Evolutionary conservation across 441 rosid species (phyloP), one percentile per base, ranked within the genome.

Genomic region (Aquilaria agallochum): DNA sequence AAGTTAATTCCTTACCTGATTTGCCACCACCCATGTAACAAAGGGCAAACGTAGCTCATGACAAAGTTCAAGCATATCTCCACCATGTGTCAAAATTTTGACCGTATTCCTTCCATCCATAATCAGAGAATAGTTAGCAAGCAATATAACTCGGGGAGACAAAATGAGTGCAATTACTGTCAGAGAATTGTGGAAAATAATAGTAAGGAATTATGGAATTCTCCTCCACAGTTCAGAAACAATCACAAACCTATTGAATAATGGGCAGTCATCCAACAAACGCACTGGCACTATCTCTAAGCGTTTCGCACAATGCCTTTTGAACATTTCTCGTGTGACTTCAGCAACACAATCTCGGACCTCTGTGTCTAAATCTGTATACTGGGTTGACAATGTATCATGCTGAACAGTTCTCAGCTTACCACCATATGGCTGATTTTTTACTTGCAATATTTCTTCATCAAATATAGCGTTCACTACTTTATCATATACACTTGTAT

Each of bases 31-130:
- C 99, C 96, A 94, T 63, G 71, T 75, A 72, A 78, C 85, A 78
- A 91, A 94, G 56, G 97, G 95, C 65, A 82, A 71, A 46, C 99
- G 96, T 66, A 94, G 74, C 83, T 94, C 99, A 60, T 82, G 83
- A 75, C 95, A 84, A 74, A 94, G 94, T 71, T 89, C 99, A 73
- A 94, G 86, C 78, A 94, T 76, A 75, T 94, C 94, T 64, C 99
- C 99, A 70, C 97, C 97, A 68, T 73, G 85, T 61, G 84, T 84
- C 82, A 94, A 79, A 76, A 94, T 90, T 73, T 94, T 94, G 75
- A 94, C 94, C 67, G 95, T 71, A 70, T 80, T 94, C 90, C 99
- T 91, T 76, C 59, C 52, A 59, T 69, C 63, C 59, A 53, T 80
- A 79, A 65, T 55, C 55, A 31, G 64, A 31, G 74, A 74, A 36